Conservation (phyloP, 2,329 filamentous ascomycete species). For the Ophiostoma ips region DNA sequence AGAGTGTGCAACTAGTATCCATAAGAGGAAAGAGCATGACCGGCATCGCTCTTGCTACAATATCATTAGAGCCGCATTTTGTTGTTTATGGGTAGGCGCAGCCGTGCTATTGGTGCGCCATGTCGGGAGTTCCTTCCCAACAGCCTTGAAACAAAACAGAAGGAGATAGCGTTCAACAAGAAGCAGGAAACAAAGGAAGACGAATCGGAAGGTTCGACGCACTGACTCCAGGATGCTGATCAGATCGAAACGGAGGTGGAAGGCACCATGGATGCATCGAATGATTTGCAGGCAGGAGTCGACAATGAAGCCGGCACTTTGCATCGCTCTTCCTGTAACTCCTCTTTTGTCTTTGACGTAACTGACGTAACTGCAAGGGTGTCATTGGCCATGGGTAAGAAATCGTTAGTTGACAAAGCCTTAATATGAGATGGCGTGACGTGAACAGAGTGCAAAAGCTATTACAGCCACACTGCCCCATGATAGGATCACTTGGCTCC, state of each 20-base stretch:
- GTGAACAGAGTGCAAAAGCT: too few relatives aligned
- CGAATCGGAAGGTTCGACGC: not conserved
- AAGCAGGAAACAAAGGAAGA: not conserved
- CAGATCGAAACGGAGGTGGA: not conserved
- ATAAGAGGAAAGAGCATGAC: too few relatives aligned
- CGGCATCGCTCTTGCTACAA: not conserved
- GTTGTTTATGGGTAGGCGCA: not conserved
- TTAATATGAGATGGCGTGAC: too few relatives aligned
- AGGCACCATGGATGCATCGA: not conserved
- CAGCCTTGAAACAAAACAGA: not conserved
- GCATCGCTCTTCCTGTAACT: not conserved
- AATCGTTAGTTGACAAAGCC: too few relatives aligned
- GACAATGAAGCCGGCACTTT: not conserved
- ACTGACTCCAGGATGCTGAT: not conserved
- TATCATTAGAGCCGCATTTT: not conserved
- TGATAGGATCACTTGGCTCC: too few relatives aligned
- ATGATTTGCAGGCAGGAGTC: constrained; percentile 4
- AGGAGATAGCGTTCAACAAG: not conserved
- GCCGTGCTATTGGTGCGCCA: not conserved
- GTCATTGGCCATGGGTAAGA: too few relatives aligned
- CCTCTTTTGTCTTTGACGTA: not conserved
- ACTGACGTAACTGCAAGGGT: too few relatives aligned
- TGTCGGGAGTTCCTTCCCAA: not conserved
- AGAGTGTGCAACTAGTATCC: too few relatives aligned
- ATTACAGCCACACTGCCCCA: too few relatives aligned